Percentiles rank a stretch among this genome's conserved stretches.
Conservation (phyloP, 2,329 filamentous ascomycete genomes). For the Pezicula neosporulosa region DNA sequence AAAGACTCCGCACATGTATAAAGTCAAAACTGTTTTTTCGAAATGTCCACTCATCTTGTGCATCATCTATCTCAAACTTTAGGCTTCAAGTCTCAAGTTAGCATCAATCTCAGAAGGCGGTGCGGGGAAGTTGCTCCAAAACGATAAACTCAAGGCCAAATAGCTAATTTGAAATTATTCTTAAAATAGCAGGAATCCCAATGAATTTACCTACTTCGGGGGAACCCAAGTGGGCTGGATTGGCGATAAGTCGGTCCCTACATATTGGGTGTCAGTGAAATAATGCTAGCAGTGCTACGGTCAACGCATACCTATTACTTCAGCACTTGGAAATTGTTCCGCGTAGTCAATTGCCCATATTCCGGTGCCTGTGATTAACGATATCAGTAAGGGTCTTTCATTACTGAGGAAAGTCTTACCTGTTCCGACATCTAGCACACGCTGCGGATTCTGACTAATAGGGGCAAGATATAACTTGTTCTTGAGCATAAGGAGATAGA, state of each 20-base stretch:
- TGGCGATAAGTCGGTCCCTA: slow-evolving; percentile 5
- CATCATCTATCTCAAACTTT: slow-evolving; percentile 22
- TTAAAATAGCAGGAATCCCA: too few species aligned
- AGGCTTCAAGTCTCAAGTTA: neutral
- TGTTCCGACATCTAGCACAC: slow-evolving; percentile 3
- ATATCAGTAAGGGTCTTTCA: too few species aligned
- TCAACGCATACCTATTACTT: slow-evolving; percentile 2
- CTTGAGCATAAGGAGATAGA: slow-evolving; percentile 3
- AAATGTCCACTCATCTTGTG: slow-evolving; percentile 23
- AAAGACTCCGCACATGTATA: slow-evolving; percentile 32
- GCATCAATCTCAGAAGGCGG: too few species aligned
- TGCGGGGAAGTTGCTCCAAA: too few species aligned
- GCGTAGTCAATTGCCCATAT: slow-evolving; percentile 10
- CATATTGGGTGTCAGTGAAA: neutral
- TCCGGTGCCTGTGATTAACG: neutral
- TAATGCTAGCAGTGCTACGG: neutral
- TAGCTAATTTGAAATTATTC: too few species aligned
- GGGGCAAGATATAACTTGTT: slow-evolving; percentile 4
- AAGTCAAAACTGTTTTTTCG: slow-evolving; percentile 19
- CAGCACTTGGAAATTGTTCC: slow-evolving; percentile 1
- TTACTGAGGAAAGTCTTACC: too few species aligned
- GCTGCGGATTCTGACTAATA: slow-evolving; percentile 2
- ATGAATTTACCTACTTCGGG: neutral
- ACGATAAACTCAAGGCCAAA: too few species aligned
- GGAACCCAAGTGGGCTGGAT: slow-evolving; percentile 1